These are phyloP conservation scores for Quercus bicolor DNA, from an alignment of 306 rosid species.

Conservation along the genomic window DNA sequence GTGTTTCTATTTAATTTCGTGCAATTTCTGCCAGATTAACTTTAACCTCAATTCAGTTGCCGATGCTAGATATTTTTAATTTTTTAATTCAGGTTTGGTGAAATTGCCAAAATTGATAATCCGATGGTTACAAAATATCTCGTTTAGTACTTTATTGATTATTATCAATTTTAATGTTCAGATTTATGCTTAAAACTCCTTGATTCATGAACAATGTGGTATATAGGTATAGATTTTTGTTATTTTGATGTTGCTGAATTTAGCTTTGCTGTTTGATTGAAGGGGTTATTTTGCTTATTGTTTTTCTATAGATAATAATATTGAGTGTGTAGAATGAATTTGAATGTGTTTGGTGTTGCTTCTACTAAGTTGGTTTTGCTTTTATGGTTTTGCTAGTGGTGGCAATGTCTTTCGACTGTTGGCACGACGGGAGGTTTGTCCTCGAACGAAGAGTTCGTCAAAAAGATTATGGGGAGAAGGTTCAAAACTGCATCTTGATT, in stretches of 20 bases:
- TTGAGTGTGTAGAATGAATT: background rate
- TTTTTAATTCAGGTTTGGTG: background rate
- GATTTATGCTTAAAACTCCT: background rate
- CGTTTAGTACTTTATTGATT: no score
- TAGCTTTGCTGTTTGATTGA: background rate
- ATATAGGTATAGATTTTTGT: background rate
- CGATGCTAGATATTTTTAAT: background rate
- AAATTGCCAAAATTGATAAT: background rate
- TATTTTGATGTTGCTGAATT: background rate
- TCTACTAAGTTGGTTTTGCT: background rate
- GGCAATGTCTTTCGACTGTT: slow-evolving; percentile 45
- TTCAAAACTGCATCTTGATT: slow-evolving; percentile 20
- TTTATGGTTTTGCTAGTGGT: slow-evolving; percentile 20
- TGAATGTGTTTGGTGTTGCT: slow-evolving; percentile 7
- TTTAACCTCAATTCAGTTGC: background rate
- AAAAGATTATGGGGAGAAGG: slow-evolving; percentile 36
- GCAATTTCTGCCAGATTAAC: background rate
- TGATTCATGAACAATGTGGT: background rate
- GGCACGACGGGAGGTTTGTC: slow-evolving; percentile 49
- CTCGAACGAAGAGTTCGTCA: slow-evolving; percentile 33
- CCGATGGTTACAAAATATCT: background rate
- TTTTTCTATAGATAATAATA: no score
- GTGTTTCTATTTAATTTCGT: background rate
- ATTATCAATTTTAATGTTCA: background rate
- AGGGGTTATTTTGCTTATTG: background rate